These are phyloP conservation scores for Arabis alpina DNA, from an alignment of 345 rosid genomes.

Conservation along the genomic window DNA sequence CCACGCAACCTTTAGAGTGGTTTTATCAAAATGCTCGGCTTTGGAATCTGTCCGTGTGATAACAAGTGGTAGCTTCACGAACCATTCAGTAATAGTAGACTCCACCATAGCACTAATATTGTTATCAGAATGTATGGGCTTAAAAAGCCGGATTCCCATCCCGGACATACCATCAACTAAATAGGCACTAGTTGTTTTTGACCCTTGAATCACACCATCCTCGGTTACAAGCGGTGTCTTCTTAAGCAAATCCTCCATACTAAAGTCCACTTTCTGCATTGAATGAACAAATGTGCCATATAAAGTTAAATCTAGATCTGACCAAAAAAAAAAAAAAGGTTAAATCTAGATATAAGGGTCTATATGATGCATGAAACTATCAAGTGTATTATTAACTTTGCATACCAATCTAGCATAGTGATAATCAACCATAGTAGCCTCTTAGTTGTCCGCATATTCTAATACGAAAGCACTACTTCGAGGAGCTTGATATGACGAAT, in stretches of 20 bases:
- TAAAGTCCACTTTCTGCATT: conserved; percentile 43
- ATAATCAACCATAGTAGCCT: conserved; percentile 16
- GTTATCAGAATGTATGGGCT: conserved; percentile 47
- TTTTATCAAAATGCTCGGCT: conserved; percentile 61
- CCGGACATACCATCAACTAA: conserved; percentile 76
- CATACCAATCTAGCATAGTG: conserved; percentile 38
- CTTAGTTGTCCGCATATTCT: conserved; percentile 58
- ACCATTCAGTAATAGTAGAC: conserved; percentile 40
- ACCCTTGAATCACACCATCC: conserved; percentile 78
- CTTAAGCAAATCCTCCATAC: conserved; percentile 59
- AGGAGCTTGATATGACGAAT: conserved; percentile 76
- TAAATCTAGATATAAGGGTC: too few species aligned
- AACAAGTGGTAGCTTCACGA: conserved; percentile 51
- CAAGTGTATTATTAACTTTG: background rate
- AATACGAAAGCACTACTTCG: conserved; percentile 50
- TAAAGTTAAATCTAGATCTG: too few species aligned
- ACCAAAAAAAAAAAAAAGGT: too few species aligned
- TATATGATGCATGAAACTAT: too few species aligned
- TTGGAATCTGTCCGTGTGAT: conserved; percentile 80
- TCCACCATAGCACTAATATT: conserved; percentile 45
- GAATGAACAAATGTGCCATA: too few species aligned
- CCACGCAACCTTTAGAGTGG: conserved; percentile 65
- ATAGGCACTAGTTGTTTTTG: conserved; percentile 68
- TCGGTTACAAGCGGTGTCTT: conserved; percentile 64
- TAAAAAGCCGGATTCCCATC: conserved; percentile 57